Percentiles rank a stretch among this genome's conserved stretches.
phyloP scores from a whole-genome alignment of 164 flowering plant species.

The Stephania cephalantha region DNA sequence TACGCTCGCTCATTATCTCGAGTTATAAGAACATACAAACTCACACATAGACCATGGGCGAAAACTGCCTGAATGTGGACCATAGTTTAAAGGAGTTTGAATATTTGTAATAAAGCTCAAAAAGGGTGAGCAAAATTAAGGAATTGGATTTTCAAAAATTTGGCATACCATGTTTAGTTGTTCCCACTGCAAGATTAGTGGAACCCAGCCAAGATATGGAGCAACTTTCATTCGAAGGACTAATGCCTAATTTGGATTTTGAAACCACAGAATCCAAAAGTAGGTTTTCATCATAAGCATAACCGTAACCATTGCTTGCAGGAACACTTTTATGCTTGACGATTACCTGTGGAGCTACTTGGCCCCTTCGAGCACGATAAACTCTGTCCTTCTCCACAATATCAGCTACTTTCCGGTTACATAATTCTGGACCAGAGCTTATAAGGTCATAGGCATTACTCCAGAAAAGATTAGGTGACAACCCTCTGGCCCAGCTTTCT shows the following conservation, averaged over 20 bases:
- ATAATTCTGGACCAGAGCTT: slow-evolving; percentile 59
- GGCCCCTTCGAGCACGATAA: slow-evolving; percentile 62
- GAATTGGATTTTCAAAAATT: not conserved
- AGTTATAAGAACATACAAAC: not conserved
- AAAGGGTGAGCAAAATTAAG: not conserved
- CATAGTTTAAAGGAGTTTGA: not conserved
- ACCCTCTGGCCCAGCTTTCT: slow-evolving; percentile 95
- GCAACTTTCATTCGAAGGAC: slow-evolving; percentile 23
- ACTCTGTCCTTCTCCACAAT: slow-evolving; percentile 89
- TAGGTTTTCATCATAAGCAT: slow-evolving; percentile 19
- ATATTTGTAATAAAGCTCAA: not conserved
- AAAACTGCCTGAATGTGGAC: no score
- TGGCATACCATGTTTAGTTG: slow-evolving; percentile 50
- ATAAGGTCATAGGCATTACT: slow-evolving; percentile 67
- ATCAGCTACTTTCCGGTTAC: slow-evolving; percentile 77
- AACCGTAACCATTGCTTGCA: slow-evolving; percentile 12
- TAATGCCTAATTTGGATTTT: slow-evolving; percentile 8
- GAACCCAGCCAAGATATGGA: slow-evolving; percentile 58
- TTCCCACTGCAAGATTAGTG: slow-evolving; percentile 67
- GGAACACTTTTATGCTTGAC: slow-evolving; percentile 30
- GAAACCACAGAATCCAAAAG: slow-evolving; percentile 19
- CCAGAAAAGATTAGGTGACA: slow-evolving; percentile 82
- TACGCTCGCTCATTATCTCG: not conserved
- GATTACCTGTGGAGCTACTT: slow-evolving; percentile 55
- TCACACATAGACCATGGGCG: not conserved